phyloP scores from a whole-genome alignment of 108 stramenopile species.

The Epipyxis sp. region DNA sequence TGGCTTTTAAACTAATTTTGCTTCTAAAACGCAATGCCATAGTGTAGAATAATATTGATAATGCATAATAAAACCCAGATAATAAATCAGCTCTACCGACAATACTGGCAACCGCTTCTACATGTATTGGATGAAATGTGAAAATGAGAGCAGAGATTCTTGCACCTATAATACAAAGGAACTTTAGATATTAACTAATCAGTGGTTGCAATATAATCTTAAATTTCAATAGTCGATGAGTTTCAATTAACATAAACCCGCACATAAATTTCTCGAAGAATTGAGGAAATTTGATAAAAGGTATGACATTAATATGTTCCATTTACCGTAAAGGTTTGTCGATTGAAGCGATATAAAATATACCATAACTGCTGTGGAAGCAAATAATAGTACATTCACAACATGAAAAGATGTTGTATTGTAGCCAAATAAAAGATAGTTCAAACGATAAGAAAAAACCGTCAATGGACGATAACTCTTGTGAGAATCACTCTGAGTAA shows the following conservation, averaged over 20 bases:
- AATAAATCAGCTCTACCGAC: slow-evolving; percentile 30
- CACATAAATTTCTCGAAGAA: too few relatives aligned
- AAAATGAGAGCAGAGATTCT: slow-evolving; percentile 5
- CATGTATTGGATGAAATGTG: slow-evolving; percentile 16
- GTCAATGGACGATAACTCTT: slow-evolving; percentile 35
- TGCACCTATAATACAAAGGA: not conserved
- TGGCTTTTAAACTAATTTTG: too few relatives aligned
- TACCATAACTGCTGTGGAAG: not conserved
- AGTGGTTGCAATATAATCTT: not conserved
- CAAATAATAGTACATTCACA: slow-evolving; percentile 15
- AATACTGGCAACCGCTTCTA: slow-evolving; percentile 31
- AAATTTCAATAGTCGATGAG: too few relatives aligned
- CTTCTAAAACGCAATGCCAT: too few relatives aligned
- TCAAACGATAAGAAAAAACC: not conserved
- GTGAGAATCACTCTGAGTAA: not conserved
- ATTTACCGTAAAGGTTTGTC: too few relatives aligned
- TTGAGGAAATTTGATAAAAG: too few relatives aligned
- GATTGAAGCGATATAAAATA: too few relatives aligned
- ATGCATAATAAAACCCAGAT: not conserved
- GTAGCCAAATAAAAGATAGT: slow-evolving; percentile 1
- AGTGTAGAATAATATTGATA: too few relatives aligned
- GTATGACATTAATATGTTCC: too few relatives aligned
- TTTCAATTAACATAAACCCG: too few relatives aligned
- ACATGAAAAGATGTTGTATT: slow-evolving; percentile 11
- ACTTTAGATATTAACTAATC: slow-evolving; percentile 1